Conservation (phyloP, 129 eudicot species). For the Erigeron canadensis region DNA sequence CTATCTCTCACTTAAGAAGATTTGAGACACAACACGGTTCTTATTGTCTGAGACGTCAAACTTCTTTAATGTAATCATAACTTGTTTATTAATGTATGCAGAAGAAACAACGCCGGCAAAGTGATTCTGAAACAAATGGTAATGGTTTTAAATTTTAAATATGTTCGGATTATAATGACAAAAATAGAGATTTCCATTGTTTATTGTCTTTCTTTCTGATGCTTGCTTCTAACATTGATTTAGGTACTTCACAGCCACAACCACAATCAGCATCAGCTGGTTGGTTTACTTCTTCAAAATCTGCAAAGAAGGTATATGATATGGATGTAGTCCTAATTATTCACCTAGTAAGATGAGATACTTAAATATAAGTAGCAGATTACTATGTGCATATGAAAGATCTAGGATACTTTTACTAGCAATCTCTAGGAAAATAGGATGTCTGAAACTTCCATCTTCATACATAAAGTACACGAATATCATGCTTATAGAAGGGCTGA, state of each 20-base stretch:
- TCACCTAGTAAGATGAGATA: background rate
- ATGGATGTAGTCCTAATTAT: background rate
- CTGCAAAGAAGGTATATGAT: constrained; percentile 71
- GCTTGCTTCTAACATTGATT: constrained; percentile 14
- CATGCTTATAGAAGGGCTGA: constrained; percentile 10
- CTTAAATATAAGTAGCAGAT: constrained; percentile 3
- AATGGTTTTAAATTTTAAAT: constrained; percentile 11
- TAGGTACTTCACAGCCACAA: constrained; percentile 52
- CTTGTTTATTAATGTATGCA: constrained; percentile 32
- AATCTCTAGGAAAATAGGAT: background rate
- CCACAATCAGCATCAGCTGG: constrained; percentile 51
- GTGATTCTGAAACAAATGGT: constrained; percentile 71
- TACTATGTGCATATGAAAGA: constrained; percentile 9
- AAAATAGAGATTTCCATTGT: background rate
- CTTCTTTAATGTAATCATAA: background rate
- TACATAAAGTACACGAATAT: constrained; percentile 2
- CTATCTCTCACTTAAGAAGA: constrained; percentile 8
- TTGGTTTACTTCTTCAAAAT: constrained; percentile 85
- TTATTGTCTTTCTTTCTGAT: background rate
- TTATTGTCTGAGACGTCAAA: constrained; percentile 18
- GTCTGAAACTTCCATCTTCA: background rate
- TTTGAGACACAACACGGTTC: background rate
- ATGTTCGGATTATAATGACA: background rate
- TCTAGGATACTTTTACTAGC: background rate
- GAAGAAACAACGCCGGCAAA: constrained; percentile 59